These are phyloP conservation scores for Candida chilensis DNA, from an alignment of 805 yeast genomes.

Conservation along the genomic window DNA sequence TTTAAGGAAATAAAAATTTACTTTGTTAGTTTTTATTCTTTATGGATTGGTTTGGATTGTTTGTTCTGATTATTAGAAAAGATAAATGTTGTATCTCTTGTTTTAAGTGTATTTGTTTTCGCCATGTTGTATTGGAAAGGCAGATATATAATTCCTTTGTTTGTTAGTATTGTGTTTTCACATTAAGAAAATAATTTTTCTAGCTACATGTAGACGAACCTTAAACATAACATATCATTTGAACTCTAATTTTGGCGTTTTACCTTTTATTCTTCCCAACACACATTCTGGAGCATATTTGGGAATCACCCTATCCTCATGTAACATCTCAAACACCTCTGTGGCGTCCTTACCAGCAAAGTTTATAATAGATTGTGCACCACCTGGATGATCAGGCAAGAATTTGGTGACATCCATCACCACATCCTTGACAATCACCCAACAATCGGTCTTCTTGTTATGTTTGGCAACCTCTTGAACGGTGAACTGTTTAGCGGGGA, in stretches of 20 bases:
- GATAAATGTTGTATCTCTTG: too few species aligned
- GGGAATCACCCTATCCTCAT: slow-evolving; percentile 45
- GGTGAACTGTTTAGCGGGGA: slow-evolving; percentile 40
- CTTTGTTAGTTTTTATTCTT: background rate
- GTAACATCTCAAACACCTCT: slow-evolving; percentile 42
- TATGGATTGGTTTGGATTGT: too few species aligned
- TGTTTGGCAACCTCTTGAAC: slow-evolving; percentile 38
- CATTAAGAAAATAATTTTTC: too few species aligned
- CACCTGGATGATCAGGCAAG: slow-evolving; percentile 48
- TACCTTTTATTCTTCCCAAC: slow-evolving; percentile 42
- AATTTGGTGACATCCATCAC: slow-evolving; percentile 40
- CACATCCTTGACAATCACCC: slow-evolving; percentile 45
- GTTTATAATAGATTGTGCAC: slow-evolving; percentile 41
- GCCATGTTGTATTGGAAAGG: too few species aligned
- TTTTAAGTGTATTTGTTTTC: too few species aligned
- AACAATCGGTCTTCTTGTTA: slow-evolving; percentile 35
- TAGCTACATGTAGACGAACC: too few species aligned
- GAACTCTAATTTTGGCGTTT: slow-evolving; percentile 28
- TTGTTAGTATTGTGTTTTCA: too few species aligned
- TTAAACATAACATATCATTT: too few species aligned
- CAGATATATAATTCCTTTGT: too few species aligned
- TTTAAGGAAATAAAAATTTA: background rate
- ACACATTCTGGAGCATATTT: slow-evolving; percentile 39
- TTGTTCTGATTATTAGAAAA: too few species aligned
- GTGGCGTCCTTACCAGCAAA: slow-evolving; percentile 41